phyloP scores from a whole-genome alignment of 2,329 filamentous ascomycete genomes.

The Nigrograna mackinnonii region DNA sequence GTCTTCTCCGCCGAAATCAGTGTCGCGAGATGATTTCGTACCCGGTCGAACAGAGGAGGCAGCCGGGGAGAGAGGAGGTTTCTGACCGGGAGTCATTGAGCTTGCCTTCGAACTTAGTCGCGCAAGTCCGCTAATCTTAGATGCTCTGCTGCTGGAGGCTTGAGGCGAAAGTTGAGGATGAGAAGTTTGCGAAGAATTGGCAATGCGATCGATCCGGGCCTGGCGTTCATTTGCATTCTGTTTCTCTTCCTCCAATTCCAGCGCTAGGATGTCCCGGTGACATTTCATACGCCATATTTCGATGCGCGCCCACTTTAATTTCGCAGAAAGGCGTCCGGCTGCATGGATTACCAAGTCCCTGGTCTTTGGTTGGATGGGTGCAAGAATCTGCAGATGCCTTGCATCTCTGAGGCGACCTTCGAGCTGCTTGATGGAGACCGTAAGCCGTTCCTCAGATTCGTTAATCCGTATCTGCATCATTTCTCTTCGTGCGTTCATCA shows the following conservation, averaged over 20 bases:
- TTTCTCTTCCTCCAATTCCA: slow-evolving; percentile 83
- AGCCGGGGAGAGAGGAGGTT: slow-evolving; percentile 35
- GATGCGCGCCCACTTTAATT: slow-evolving; percentile 90
- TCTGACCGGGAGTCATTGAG: slow-evolving; percentile 29
- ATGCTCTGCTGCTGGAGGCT: slow-evolving; percentile 24
- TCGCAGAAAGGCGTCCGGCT: slow-evolving; percentile 81
- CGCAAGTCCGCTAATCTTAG: slow-evolving; percentile 35
- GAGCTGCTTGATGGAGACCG: slow-evolving; percentile 72
- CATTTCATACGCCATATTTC: slow-evolving; percentile 93
- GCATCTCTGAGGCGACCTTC: slow-evolving; percentile 86
- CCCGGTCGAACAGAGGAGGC: slow-evolving; percentile 30
- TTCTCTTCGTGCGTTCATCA: slow-evolving; percentile 78
- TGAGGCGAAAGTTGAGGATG: slow-evolving; percentile 27
- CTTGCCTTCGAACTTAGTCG: slow-evolving; percentile 42
- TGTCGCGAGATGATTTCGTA: slow-evolving; percentile 41
- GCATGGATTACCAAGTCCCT: slow-evolving; percentile 84
- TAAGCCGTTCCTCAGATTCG: slow-evolving; percentile 80
- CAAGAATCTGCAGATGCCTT: slow-evolving; percentile 83
- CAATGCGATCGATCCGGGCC: slow-evolving; percentile 26
- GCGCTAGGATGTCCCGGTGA: slow-evolving; percentile 82
- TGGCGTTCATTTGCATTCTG: slow-evolving; percentile 38
- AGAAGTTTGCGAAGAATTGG: slow-evolving; percentile 20
- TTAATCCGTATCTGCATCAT: slow-evolving; percentile 83
- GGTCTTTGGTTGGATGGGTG: slow-evolving; percentile 88
- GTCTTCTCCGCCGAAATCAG: slow-evolving; percentile 41